Percentiles rank a stretch among this genome's conserved stretches.
Evolutionary conservation across 805 yeast genomes (phyloP).

Genomic region (Lipomyces spencermartinsiae): DNA sequence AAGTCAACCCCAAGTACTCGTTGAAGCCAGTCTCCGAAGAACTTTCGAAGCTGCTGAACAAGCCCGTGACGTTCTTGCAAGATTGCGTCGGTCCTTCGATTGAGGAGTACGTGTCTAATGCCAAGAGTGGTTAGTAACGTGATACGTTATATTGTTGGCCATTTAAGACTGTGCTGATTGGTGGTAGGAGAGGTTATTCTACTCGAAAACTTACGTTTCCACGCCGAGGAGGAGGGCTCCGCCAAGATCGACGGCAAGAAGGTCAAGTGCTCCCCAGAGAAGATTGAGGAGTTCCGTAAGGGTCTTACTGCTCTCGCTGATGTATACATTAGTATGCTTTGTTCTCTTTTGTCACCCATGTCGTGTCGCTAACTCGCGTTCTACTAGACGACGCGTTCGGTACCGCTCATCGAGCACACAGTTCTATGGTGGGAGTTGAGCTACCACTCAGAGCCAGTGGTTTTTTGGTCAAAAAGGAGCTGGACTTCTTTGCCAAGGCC

Average conservation of each 20-base stretch:
- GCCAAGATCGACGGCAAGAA: conserved; percentile 92
- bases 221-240: conserved; percentile 89
- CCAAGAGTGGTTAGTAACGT: conserved; percentile 51
- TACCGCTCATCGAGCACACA: conserved; percentile 99
- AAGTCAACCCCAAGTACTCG: conserved; percentile 81
- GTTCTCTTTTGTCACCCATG: background rate
- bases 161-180: background rate
- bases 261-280: conserved; percentile 87
- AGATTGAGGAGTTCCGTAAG: conserved; percentile 84
- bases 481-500: conserved; percentile 96
- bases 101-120: conserved; percentile 74
- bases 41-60: conserved; percentile 75
- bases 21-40: conserved; percentile 92
- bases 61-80: conserved; percentile 77
- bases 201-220: conserved; percentile 97
- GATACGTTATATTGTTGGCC: background rate
- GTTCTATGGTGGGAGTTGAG: conserved; percentile 98
- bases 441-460: conserved; percentile 97
- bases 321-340: conserved; percentile 67
- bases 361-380: background rate
- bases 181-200: conserved; percentile 76
- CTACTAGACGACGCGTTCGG: conserved; percentile 89
- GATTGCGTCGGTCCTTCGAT: conserved; percentile 96
- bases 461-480: conserved; percentile 97
- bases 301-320: conserved; percentile 93